These are phyloP conservation scores for Anthoceros angustus DNA, from an alignment of 225 moss, liverwort and hornwort species.

Conservation along the genomic window DNA sequence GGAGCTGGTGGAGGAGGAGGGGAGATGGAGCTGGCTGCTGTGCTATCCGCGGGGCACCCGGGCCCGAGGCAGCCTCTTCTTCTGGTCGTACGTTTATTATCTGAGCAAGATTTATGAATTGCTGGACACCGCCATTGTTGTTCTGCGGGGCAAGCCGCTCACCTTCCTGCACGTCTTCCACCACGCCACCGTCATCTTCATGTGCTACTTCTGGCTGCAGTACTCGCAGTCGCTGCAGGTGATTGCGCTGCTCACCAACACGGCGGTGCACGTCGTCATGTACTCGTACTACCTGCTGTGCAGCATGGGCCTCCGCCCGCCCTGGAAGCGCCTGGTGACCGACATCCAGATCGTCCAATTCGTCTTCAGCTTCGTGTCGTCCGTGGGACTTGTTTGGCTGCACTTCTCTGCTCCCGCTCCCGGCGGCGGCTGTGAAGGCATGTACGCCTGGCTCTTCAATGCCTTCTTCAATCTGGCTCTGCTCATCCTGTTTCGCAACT, in stretches of 20 bases:
- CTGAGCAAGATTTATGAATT: conserved; percentile 94
- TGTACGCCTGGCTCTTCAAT: conserved; percentile 69
- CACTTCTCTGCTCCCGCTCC: conserved; percentile 45
- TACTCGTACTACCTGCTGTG: conserved; percentile 84
- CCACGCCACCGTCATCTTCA: conserved; percentile 67
- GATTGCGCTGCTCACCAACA: conserved; percentile 74
- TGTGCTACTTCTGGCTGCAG: conserved; percentile 96
- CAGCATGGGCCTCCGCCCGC: conserved; percentile 55
- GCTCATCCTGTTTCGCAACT: conserved; percentile 64
- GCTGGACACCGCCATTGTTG: conserved; percentile 55
- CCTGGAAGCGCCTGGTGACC: conserved; percentile 81
- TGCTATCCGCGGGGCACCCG: conserved; percentile 74
- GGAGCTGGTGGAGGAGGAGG: conserved; percentile 31
- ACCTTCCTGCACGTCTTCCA: conserved; percentile 90
- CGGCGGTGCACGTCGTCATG: conserved; percentile 86
- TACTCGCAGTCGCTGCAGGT: conserved; percentile 78
- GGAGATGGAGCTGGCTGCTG: conserved; percentile 61
- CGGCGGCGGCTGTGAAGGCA: conserved; percentile 79
- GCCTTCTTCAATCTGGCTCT: conserved; percentile 58
- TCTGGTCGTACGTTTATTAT: conserved; percentile 91
- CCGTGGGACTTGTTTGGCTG: conserved; percentile 49
- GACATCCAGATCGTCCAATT: conserved; percentile 83
- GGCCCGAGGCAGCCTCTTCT: conserved; percentile 67
- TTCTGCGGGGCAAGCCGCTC: conserved; percentile 42
- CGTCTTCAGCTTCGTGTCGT: conserved; percentile 69